phyloP scores from a whole-genome alignment of 768 basidiomycete genomes.

The Suillus paluster region DNA sequence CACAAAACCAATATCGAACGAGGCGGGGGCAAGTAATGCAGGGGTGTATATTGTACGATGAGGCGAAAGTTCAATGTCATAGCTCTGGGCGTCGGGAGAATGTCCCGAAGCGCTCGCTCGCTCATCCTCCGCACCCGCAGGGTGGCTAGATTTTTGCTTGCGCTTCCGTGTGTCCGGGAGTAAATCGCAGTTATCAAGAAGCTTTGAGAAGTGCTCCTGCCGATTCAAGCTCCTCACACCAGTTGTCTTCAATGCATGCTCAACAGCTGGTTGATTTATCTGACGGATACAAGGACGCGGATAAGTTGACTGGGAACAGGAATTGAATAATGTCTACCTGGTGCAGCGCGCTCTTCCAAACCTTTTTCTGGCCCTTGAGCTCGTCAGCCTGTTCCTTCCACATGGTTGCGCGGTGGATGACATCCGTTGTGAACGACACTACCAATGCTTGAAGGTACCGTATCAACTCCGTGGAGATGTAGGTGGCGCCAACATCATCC shows the following conservation, averaged over 20 bases:
- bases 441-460: conserved; percentile 48
- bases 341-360: conserved; percentile 48
- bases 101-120: conserved; percentile 3
- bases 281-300: conserved; percentile 25
- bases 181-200: conserved; percentile 28
- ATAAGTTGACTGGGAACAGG: neutral
- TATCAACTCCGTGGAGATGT: conserved; percentile 44
- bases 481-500: conserved; percentile 24
- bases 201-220: conserved; percentile 44
- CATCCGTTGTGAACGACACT: conserved; percentile 53
- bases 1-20: conserved; percentile 16
- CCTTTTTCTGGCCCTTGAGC: conserved; percentile 62
- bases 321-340: neutral
- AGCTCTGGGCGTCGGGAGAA: conserved; percentile 11
- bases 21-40: conserved; percentile 36
- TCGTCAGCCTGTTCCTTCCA: conserved; percentile 61
- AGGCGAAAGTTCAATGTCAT: conserved; percentile 16
- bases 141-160: conserved; percentile 3
- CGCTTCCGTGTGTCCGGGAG: conserved; percentile 9
- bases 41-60: conserved; percentile 42
- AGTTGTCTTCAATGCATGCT: conserved; percentile 53
- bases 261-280: conserved; percentile 49
- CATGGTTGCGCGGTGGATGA: conserved; percentile 55
- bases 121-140: conserved; percentile 23
- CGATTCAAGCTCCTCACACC: conserved; percentile 44